A percentile compares a stretch with the other conserved stretches of the same genome.
Evolutionary conservation across 2,329 filamentous ascomycete genomes (phyloP).

Genomic region (Akanthomyces dipterigenus): DNA sequence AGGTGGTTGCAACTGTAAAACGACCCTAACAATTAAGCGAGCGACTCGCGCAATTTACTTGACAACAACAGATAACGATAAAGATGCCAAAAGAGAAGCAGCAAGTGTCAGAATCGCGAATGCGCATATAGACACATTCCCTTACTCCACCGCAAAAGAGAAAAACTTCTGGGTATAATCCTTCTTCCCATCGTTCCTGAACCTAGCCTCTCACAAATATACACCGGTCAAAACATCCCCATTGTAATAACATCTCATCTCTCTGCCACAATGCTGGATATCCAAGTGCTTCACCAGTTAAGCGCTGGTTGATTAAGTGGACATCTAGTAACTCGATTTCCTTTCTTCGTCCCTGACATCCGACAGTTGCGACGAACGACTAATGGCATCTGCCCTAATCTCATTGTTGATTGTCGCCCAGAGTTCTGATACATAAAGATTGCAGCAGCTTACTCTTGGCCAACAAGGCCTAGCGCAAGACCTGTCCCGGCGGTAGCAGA

Average conservation of each 20-base stretch:
- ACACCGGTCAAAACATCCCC: not conserved
- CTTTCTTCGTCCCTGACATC: not conserved
- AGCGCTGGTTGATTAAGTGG: not conserved
- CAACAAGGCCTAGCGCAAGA: constrained; percentile 43
- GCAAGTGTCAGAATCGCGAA: too few species aligned
- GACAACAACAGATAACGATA: not conserved
- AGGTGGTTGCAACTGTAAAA: not conserved
- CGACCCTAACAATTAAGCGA: not conserved
- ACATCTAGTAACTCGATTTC: not conserved
- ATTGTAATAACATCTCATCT: not conserved
- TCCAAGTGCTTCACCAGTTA: not conserved
- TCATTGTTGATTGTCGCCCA: too few species aligned
- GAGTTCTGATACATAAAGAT: too few species aligned
- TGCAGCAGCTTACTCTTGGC: constrained; percentile 30
- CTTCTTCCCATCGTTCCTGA: not conserved
- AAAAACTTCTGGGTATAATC: constrained; percentile 2
- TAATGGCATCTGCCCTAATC: too few species aligned
- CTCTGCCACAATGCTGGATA: not conserved
- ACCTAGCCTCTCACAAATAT: not conserved
- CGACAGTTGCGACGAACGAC: too few species aligned
- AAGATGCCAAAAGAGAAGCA: not conserved
- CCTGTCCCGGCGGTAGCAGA: constrained; percentile 55
- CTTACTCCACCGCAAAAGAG: not conserved
- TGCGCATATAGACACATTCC: not conserved
- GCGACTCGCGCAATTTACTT: not conserved